Evolutionary conservation across 2,329 filamentous ascomycete species (phyloP).

Genomic region (Sphaerulina vaccinii): DNA sequence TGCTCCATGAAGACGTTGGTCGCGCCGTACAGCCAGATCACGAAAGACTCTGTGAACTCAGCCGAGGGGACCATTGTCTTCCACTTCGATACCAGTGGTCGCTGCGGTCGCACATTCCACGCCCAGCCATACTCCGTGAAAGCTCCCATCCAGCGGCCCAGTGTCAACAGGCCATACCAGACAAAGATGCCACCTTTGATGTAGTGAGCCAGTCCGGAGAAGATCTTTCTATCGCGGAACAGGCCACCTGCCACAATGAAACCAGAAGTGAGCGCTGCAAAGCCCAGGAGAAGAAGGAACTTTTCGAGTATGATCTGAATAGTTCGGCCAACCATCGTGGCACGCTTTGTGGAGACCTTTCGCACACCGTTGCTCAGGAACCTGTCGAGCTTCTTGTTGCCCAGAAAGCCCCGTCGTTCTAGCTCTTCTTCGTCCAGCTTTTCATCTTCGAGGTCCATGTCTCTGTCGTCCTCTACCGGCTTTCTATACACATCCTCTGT

Average conservation of each 20-base stretch:
- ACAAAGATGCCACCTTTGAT: conserved; percentile 95
- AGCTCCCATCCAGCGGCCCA: conserved; percentile 86
- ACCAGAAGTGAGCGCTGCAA: conserved; percentile 69
- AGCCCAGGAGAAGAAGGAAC: conserved; percentile 74
- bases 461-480: conserved; percentile 19
- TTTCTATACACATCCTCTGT: conserved; percentile 32
- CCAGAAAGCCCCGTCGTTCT: conserved; percentile 47
- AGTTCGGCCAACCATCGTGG: conserved; percentile 59
- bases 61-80: conserved; percentile 65
- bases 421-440: conserved; percentile 21
- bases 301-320: conserved; percentile 71
- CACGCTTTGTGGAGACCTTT: conserved; percentile 44
- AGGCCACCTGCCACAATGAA: conserved; percentile 77
- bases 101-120: conserved; percentile 78
- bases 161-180: conserved; percentile 82
- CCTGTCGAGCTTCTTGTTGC: conserved; percentile 30
- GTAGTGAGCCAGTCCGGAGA: conserved; percentile 87
- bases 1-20: conserved; percentile 94
- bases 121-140: conserved; percentile 92
- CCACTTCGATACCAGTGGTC: conserved; percentile 60
- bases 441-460: conserved; percentile 46
- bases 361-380: conserved; percentile 29
- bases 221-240: conserved; percentile 61
- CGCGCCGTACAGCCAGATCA: conserved; percentile 86
- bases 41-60: conserved; percentile 83